Percentiles rank a stretch among this genome's conserved stretches.
phyloP scores from a whole-genome alignment of 257 asterid species.

The Fraxinus americana region DNA sequence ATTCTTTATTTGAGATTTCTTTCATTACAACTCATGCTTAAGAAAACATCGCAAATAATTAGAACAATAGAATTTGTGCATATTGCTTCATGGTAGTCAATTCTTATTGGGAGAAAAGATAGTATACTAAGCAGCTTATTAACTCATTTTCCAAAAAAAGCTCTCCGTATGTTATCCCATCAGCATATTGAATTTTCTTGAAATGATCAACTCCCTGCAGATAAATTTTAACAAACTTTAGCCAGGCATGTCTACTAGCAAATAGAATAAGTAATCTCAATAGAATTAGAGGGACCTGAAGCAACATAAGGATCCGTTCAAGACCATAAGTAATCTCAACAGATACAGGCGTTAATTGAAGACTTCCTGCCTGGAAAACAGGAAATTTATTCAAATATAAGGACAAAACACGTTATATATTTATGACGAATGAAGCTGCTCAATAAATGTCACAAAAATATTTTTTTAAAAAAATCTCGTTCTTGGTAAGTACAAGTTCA shows the following conservation, averaged over 20 bases:
- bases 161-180: conserved; percentile 97
- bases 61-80: background rate
- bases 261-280: conserved; percentile 16
- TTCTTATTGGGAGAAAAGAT: conserved; percentile 13
- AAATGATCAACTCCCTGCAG: conserved; percentile 98
- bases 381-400: conserved; percentile 22
- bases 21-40: background rate
- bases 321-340: conserved; percentile 98
- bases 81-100: conserved; percentile 3
- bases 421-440: conserved; percentile 10
- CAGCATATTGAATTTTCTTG: conserved; percentile 91
- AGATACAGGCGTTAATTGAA: conserved; percentile 82
- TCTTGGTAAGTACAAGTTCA: conserved; percentile 18
- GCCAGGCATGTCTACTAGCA: conserved; percentile 24
- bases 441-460: conserved; percentile 7
- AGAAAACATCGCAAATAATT: conserved; percentile 9
- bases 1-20: background rate
- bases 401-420: conserved; percentile 15
- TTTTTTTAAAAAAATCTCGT: background rate
- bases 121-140: conserved; percentile 30
- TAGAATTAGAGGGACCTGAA: conserved; percentile 66
- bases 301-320: conserved; percentile 95
- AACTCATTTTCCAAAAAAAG: conserved; percentile 96
- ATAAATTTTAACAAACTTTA: conserved; percentile 23
- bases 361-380: conserved; percentile 83